Base-by-base conservation (phyloP, 805 yeast genomes). In the Candida ascalaphidarum region DNA sequence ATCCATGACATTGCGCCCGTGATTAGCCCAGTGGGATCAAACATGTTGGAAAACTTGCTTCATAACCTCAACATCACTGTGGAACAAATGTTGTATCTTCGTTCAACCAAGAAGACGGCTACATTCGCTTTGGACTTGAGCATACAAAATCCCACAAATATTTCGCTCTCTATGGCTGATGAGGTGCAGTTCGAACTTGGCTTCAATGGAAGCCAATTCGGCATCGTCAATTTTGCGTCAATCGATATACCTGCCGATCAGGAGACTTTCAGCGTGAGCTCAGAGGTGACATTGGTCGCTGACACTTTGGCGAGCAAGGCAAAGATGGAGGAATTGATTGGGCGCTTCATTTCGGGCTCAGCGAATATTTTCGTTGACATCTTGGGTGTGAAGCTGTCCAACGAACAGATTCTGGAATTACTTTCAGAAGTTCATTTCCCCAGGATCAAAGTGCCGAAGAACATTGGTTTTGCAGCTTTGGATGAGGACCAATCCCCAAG, bases 261-360 rank as follows among this genome's bases (percentile, higher is more conserved):
- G 9, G 36, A 28, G 2, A 28, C 38, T 4, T 35, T 43, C 12
- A 41, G 45, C 22, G n/a, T 54, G 10, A 40, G 48, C 3, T 34
- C 45, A 2, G 11, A 23, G 4, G 15, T 57, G n/a, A 28, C 30
- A 5, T 27, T 55, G 23, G 32, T 33, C 19, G 32, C 48, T 5
- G 13, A 21, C 11, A 23, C 29, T 1, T 14, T 23, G 11, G 20
- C 11, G 9, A 37, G 21, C 15, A 25, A 23, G 25, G 12, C 23
- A 24, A 33, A 14, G 31, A 33, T 63, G 9, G 63, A 62, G 19
- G 43, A 44, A 11, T 36, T 66, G 25, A 17, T 66, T 9, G 62
- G 71, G 19, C 43, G 45, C 4, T 56, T 51, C 24, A 41, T 65
- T 1, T 65, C 72, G 0, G 66, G 67, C 3, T 13, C 17, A 7